A percentile compares a stretch with the other conserved stretches of the same genome.
These are phyloP conservation scores for Candida multigemmis DNA, from an alignment of 805 yeast genomes.

Conservation along the genomic window DNA sequence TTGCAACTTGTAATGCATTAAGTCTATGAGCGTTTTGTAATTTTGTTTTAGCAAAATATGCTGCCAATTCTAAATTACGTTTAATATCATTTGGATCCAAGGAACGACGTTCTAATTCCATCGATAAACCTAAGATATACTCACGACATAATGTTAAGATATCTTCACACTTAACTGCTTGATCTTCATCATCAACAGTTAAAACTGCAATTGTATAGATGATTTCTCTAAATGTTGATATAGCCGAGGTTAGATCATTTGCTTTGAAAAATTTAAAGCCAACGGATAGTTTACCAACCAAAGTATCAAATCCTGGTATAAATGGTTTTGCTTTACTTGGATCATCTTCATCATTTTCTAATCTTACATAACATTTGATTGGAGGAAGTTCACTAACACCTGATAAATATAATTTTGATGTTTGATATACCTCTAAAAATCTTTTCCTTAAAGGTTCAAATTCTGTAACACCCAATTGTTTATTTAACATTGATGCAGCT, in stretches of 20 bases:
- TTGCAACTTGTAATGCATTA: constrained; percentile 89
- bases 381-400: constrained; percentile 71
- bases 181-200: constrained; percentile 65
- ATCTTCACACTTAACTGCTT: constrained; percentile 67
- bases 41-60: constrained; percentile 84
- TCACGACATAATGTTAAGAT: constrained; percentile 72
- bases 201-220: constrained; percentile 67
- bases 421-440: constrained; percentile 76
- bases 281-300: constrained; percentile 52
- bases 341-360: constrained; percentile 51
- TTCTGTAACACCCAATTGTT: constrained; percentile 79
- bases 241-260: constrained; percentile 77
- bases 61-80: constrained; percentile 89
- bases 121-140: constrained; percentile 85
- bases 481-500: constrained; percentile 85
- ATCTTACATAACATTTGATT: constrained; percentile 58
- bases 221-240: constrained; percentile 67
- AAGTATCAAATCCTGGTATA: constrained; percentile 62
- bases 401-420: constrained; percentile 67
- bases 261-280: constrained; percentile 81
- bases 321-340: constrained; percentile 43
- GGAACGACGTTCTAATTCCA: constrained; percentile 82
- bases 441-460: constrained; percentile 83
- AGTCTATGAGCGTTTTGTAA: constrained; percentile 77
- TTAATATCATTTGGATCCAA: constrained; percentile 63